Conservation (phyloP, 2,329 filamentous ascomycete species). For the Aaosphaeria pasadenensis region DNA sequence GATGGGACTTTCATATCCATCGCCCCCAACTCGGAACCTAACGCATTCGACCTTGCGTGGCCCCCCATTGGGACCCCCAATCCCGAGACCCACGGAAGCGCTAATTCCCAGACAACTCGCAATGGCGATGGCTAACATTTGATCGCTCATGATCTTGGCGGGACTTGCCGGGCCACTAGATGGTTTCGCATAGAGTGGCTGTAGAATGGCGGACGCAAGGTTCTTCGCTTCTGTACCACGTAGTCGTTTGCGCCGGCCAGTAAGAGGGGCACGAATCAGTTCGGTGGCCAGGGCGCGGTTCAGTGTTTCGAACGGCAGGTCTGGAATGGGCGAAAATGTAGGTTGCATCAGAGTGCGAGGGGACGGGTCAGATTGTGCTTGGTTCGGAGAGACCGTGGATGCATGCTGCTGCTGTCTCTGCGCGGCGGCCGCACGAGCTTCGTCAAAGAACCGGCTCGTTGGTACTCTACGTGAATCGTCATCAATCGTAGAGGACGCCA, state of each 20-base stretch:
- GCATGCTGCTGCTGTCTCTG: slow-evolving; percentile 18
- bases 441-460: slow-evolving; percentile 15
- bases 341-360: slow-evolving; percentile 14
- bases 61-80: slow-evolving; percentile 26
- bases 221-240: slow-evolving; percentile 46
- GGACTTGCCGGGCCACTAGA: slow-evolving; percentile 9
- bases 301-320: slow-evolving; percentile 39
- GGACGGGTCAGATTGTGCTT: slow-evolving; percentile 22
- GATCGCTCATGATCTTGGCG: slow-evolving; percentile 31
- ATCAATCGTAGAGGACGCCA: slow-evolving; percentile 22
- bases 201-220: slow-evolving; percentile 44
- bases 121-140: slow-evolving; percentile 38
- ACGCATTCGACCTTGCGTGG: slow-evolving; percentile 41
- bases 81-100: slow-evolving; percentile 35
- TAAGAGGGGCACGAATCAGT: slow-evolving; percentile 45
- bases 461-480: slow-evolving; percentile 15
- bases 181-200: slow-evolving; percentile 32
- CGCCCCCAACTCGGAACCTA: slow-evolving; percentile 39
- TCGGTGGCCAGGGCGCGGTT: slow-evolving; percentile 47
- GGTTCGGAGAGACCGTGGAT: slow-evolving; percentile 23
- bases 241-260: slow-evolving; percentile 41
- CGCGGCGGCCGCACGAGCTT: slow-evolving; percentile 5
- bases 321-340: slow-evolving; percentile 6
- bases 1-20: slow-evolving; percentile 40
- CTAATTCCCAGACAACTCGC: slow-evolving; percentile 42